These are phyloP conservation scores for Cercospora sp. DNA, from an alignment of 2,329 filamentous ascomycete species.

Conservation along the genomic window DNA sequence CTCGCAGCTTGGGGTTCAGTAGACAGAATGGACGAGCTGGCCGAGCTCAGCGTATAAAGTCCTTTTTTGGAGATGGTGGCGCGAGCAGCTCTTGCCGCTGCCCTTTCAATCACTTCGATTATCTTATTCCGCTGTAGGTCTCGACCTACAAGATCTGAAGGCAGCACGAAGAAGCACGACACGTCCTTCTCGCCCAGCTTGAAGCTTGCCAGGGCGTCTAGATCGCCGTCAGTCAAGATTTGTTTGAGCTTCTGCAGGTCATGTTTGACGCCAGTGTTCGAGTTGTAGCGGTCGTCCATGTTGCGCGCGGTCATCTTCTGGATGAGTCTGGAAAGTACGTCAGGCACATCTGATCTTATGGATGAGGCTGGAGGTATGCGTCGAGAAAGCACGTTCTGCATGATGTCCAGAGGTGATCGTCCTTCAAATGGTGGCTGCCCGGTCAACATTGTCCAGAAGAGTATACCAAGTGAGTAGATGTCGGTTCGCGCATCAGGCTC, in stretches of 20 bases:
- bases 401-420: constrained; percentile 79
- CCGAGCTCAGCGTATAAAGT: constrained; percentile 53
- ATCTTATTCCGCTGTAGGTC: constrained; percentile 70
- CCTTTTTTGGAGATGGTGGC: constrained; percentile 41
- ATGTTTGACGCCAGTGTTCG: constrained; percentile 78
- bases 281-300: constrained; percentile 85
- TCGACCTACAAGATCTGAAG: constrained; percentile 77
- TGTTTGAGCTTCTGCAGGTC: constrained; percentile 75
- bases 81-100: constrained; percentile 62
- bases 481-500: constrained; percentile 91
- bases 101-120: constrained; percentile 72
- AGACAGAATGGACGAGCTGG: constrained; percentile 36
- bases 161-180: constrained; percentile 88
- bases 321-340: constrained; percentile 77
- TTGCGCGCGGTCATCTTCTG: constrained; percentile 91
- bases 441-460: constrained; percentile 84
- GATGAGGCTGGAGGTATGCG: constrained; percentile 75
- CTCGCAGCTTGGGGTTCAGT: constrained; percentile 33
- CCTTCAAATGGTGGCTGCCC: constrained; percentile 80
- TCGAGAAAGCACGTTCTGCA: constrained; percentile 81
- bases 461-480: constrained; percentile 85
- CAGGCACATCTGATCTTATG: constrained; percentile 78
- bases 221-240: constrained; percentile 73
- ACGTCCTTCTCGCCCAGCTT: constrained; percentile 80
- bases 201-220: constrained; percentile 69